A percentile compares a stretch with the other conserved stretches of the same genome.
These are phyloP conservation scores for Wallemia hederae DNA, from an alignment of 1,284 basidiomycete genomes.

Conservation along the genomic window DNA sequence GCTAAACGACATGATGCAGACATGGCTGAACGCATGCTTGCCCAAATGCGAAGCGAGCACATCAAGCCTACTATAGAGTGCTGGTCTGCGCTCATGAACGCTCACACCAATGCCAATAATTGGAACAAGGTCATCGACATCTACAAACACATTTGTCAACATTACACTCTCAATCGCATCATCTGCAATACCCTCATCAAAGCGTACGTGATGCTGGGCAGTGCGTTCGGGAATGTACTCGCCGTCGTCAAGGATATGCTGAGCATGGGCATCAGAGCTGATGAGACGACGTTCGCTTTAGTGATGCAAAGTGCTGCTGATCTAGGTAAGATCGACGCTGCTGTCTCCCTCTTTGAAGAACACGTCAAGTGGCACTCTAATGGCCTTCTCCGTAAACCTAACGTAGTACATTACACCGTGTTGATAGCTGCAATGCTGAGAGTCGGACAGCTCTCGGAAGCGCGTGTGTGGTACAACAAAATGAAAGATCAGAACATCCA, in stretches of 20 bases:
- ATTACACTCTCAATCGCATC: background rate
- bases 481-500: conserved; percentile 38
- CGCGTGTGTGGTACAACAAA: conserved; percentile 38
- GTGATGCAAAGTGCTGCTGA: conserved; percentile 64
- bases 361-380: conserved; percentile 25
- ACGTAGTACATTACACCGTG: conserved; percentile 42
- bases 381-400: conserved; percentile 9
- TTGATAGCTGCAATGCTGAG: conserved; percentile 53
- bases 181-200: conserved; percentile 53
- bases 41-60: background rate
- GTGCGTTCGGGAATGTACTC: conserved; percentile 39
- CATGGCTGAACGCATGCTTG: background rate
- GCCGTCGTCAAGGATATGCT: conserved; percentile 33
- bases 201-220: conserved; percentile 50
- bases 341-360: conserved; percentile 34
- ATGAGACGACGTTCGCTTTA: conserved; percentile 37
- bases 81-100: background rate
- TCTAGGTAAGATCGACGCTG: conserved; percentile 32
- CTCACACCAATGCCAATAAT: background rate
- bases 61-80: background rate
- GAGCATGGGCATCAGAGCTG: conserved; percentile 25
- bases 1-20: background rate
- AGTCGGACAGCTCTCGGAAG: conserved; percentile 24
- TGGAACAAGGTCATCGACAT: background rate
- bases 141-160: background rate